A percentile compares a stretch with the other conserved stretches of the same genome.
These are phyloP conservation scores for Panicum miliaceum DNA, from an alignment of 176 grass and related monocot species.

Conservation along the genomic window DNA sequence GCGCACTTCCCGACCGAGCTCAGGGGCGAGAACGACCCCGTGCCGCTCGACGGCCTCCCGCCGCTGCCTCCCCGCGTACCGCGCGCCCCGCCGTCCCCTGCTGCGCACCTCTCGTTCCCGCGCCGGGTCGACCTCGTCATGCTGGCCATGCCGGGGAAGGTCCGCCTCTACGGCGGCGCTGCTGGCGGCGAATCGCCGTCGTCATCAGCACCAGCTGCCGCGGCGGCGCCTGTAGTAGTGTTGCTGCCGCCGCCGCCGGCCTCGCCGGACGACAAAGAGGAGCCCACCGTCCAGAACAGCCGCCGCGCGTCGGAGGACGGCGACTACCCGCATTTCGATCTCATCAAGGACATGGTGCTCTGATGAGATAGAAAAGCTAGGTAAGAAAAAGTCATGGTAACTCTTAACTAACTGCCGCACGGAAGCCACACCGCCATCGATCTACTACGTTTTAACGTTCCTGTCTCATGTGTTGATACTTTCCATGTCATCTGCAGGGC, in stretches of 20 bases:
- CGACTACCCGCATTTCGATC: slow-evolving; percentile 40
- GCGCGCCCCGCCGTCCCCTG: too few species aligned
- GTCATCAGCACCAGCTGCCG: background rate
- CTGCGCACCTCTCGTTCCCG: background rate
- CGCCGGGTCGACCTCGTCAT: background rate
- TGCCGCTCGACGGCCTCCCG: background rate
- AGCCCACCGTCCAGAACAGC: background rate
- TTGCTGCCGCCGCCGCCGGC: background rate
- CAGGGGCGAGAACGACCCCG: background rate
- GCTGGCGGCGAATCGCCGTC: background rate
- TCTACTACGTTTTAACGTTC: background rate
- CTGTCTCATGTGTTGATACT: background rate
- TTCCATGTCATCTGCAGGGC: background rate
- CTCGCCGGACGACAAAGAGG: background rate
- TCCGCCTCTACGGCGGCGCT: background rate
- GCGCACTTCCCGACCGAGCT: slow-evolving; percentile 43
- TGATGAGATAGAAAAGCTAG: background rate
- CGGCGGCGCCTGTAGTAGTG: too few species aligned
- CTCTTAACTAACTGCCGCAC: background rate
- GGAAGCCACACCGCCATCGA: background rate
- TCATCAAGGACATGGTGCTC: slow-evolving; percentile 40
- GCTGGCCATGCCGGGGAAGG: background rate
- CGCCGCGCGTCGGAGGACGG: background rate
- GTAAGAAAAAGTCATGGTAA: background rate
- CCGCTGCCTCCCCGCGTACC: background rate